A percentile compares a stretch with the other conserved stretches of the same genome.
Evolutionary conservation across 306 rosid species (phyloP).

Genomic region (Hippophae gyantsensis): DNA sequence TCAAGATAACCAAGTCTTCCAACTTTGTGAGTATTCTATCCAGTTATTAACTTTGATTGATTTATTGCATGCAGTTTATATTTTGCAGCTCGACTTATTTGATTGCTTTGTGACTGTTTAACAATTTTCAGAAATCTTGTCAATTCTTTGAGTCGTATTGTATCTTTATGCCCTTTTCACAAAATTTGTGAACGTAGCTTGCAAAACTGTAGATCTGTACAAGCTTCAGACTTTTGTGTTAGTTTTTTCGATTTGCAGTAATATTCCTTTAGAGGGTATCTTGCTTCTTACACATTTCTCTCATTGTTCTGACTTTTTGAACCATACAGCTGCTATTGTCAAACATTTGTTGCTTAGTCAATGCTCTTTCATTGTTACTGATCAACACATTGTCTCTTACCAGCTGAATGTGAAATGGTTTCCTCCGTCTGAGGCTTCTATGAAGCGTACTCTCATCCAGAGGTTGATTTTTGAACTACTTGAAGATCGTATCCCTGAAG

Average conservation of each 20-base stretch:
- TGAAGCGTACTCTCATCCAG: conserved; percentile 83
- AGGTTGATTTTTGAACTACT: conserved; percentile 66
- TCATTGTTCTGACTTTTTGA: background rate
- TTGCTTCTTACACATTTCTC: background rate
- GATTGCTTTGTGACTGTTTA: no score
- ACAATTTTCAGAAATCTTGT: no score
- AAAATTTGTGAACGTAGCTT: background rate
- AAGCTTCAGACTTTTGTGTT: background rate
- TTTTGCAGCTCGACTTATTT: no score
- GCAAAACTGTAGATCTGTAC: background rate
- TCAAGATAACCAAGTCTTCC: conserved; percentile 55
- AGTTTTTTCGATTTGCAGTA: background rate
- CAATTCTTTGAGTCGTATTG: background rate
- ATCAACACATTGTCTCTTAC: conserved; percentile 4
- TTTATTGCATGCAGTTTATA: background rate
- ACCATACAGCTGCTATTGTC: conserved; percentile 1
- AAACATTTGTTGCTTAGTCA: background rate
- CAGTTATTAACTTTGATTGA: background rate
- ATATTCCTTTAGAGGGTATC: background rate
- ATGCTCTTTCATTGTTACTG: conserved; percentile 2
- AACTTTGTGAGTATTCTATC: conserved; percentile 59
- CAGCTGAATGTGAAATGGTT: conserved; percentile 90
- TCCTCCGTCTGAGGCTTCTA: conserved; percentile 79
- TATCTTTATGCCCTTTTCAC: background rate
- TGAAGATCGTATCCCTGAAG: conserved; percentile 36